Evolutionary conservation across 768 basidiomycete species (phyloP).

Genomic region (Xerocomus brunneocitrinus): DNA sequence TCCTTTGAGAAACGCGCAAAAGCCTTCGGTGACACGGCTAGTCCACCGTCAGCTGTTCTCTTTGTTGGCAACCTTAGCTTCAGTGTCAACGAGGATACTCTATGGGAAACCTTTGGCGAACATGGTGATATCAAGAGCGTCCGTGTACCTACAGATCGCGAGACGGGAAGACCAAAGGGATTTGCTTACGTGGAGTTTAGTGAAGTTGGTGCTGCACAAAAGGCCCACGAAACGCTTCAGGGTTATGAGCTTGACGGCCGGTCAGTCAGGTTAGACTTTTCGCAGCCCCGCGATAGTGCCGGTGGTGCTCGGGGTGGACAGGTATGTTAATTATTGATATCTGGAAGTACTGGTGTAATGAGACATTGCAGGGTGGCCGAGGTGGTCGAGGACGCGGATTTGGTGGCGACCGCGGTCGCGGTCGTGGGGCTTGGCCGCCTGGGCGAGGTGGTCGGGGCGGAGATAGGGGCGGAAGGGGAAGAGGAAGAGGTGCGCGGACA

Average conservation of each 20-base stretch:
- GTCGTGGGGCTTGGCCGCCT: constrained; percentile 29
- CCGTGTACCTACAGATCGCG: constrained; percentile 88
- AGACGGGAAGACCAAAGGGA: constrained; percentile 86
- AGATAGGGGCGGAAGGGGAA: constrained; percentile 30
- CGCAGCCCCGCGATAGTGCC: constrained; percentile 68
- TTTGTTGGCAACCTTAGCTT: constrained; percentile 93
- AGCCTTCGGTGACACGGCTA: constrained; percentile 68
- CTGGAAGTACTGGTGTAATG: not conserved
- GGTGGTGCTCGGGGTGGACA: constrained; percentile 49
- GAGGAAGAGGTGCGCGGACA: constrained; percentile 43
- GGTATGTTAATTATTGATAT: constrained; percentile 29
- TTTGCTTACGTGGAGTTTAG: constrained; percentile 97
- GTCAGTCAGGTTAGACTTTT: constrained; percentile 76
- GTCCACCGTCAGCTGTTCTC: constrained; percentile 66
- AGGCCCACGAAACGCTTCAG: constrained; percentile 65
- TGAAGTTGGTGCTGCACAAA: constrained; percentile 72
- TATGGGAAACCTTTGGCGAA: constrained; percentile 90
- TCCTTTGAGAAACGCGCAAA: constrained; percentile 66
- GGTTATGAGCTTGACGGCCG: constrained; percentile 82
- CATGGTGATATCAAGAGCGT: constrained; percentile 82
- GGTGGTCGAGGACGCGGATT: constrained; percentile 31
- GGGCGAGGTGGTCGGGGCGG: constrained; percentile 42
- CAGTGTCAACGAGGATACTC: constrained; percentile 68
- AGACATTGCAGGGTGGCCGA: constrained; percentile 27
- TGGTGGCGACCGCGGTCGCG: constrained; percentile 34